Percentiles rank a stretch among this genome's conserved stretches.
These are phyloP conservation scores for Rhodocollybia butyracea DNA, from an alignment of 768 basidiomycete species.

Conservation along the genomic window DNA sequence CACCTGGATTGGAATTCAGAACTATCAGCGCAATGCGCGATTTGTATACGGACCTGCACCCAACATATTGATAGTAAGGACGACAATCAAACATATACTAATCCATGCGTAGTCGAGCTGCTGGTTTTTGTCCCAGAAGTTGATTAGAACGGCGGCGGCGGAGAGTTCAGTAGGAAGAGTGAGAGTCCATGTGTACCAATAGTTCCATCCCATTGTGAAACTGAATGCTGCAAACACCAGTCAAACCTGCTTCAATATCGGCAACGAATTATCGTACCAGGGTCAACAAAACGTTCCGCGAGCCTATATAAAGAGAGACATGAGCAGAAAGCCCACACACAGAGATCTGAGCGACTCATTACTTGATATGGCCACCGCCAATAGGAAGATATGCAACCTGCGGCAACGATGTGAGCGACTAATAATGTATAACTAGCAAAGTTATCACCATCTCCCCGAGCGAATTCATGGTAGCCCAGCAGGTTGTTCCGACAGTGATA, in stretches of 20 bases:
- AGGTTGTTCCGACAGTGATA: slow-evolving; percentile 58
- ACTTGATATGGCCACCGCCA: slow-evolving; percentile 75
- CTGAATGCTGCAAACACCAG: slow-evolving; percentile 5
- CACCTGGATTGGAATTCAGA: slow-evolving; percentile 32
- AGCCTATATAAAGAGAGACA: too few relatives aligned
- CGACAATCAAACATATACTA: slow-evolving; percentile 68
- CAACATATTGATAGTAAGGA: slow-evolving; percentile 70
- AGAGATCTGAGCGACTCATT: too few relatives aligned
- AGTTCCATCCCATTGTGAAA: slow-evolving; percentile 52
- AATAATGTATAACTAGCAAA: slow-evolving; percentile 16
- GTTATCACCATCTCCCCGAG: slow-evolving; percentile 36
- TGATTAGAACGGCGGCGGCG: slow-evolving; percentile 73
- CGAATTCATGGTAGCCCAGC: slow-evolving; percentile 37
- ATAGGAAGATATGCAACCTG: slow-evolving; percentile 72
- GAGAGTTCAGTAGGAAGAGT: slow-evolving; percentile 71
- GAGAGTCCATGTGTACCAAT: slow-evolving; percentile 62
- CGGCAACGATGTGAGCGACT: not conserved
- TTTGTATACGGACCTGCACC: slow-evolving; percentile 49
- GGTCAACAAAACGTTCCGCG: slow-evolving; percentile 80
- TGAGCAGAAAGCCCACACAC: too few relatives aligned
- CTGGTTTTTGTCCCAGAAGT: slow-evolving; percentile 59
- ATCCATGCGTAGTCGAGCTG: slow-evolving; percentile 76
- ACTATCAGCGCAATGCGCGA: not conserved
- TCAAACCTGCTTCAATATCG: not conserved
- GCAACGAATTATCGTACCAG: slow-evolving; percentile 45